phyloP scores from a whole-genome alignment of 495 filamentous ascomycete species.

The Viridothelium virens region DNA sequence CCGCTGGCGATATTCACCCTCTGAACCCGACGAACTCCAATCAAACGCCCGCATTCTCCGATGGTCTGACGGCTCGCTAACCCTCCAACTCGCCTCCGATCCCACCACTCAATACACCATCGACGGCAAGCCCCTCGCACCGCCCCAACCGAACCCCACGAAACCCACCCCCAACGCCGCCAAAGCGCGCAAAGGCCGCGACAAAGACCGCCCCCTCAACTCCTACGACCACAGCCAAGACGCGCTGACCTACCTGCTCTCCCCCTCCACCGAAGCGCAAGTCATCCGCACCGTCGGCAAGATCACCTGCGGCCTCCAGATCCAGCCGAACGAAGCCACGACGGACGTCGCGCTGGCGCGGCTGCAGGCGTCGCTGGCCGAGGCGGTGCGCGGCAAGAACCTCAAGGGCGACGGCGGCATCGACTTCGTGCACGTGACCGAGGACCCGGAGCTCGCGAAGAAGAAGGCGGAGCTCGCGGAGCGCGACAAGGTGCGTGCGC shows the following conservation, averaged over 20 bases:
- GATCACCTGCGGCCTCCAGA: constrained; percentile 64
- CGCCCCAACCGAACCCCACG: constrained; percentile 43
- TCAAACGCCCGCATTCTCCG: constrained; percentile 70
- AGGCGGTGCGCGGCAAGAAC: constrained; percentile 47
- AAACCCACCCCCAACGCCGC: constrained; percentile 44
- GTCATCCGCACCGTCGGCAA: constrained; percentile 72
- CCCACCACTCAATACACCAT: constrained; percentile 76
- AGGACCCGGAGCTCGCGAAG: constrained; percentile 75
- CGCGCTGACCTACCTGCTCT: constrained; percentile 74
- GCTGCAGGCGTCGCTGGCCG: constrained; percentile 62
- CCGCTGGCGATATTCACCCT: constrained; percentile 63
- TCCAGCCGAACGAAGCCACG: constrained; percentile 60
- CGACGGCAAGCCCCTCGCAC: constrained; percentile 64
- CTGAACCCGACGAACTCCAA: constrained; percentile 50
- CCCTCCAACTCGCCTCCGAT: constrained; percentile 63
- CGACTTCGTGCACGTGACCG: constrained; percentile 52
- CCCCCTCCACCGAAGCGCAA: constrained; percentile 60
- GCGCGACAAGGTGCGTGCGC: constrained; percentile 28
- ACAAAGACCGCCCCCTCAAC: neutral
- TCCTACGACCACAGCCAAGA: constrained; percentile 67
- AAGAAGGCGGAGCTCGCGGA: constrained; percentile 54
- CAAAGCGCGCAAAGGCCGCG: constrained; percentile 15
- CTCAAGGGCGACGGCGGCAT: constrained; percentile 52
- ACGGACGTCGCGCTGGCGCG: constrained; percentile 71
- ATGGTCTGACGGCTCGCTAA: constrained; percentile 81